phyloP scores from a whole-genome alignment of 441 rosid species.

The Dalechampia spathulata region DNA sequence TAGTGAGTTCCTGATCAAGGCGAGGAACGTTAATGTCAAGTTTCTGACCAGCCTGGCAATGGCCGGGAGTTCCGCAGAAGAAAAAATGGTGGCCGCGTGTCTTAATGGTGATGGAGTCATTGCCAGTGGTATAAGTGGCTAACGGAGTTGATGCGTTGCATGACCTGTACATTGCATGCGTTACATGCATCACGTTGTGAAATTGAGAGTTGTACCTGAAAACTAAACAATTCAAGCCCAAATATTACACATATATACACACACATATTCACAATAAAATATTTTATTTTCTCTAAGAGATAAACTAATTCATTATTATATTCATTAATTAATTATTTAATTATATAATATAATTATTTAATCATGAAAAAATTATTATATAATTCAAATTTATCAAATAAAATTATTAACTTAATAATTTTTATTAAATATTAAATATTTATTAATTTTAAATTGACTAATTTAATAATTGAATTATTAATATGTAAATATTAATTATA shows the following conservation, averaged over 20 bases:
- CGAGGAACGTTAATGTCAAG: slow-evolving; percentile 76
- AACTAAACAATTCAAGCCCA: neutral
- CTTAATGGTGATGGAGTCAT: slow-evolving; percentile 67
- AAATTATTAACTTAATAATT: too few species aligned
- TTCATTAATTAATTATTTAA: too few species aligned
- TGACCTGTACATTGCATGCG: slow-evolving; percentile 59
- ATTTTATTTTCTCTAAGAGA: too few species aligned
- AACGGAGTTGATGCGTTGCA: slow-evolving; percentile 70
- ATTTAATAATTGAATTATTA: too few species aligned
- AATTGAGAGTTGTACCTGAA: slow-evolving; percentile 59
- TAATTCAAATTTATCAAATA: too few species aligned
- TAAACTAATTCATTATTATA: too few species aligned
- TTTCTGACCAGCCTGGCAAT: slow-evolving; percentile 80
- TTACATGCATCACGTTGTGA: slow-evolving; percentile 86
- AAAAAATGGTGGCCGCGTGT: slow-evolving; percentile 77
- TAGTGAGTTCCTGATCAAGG: neutral
- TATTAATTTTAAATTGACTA: too few species aligned
- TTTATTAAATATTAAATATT: too few species aligned
- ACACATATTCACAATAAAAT: too few species aligned
- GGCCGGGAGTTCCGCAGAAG: slow-evolving; percentile 86
- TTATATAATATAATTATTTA: too few species aligned
- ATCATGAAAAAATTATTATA: too few species aligned
- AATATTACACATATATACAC: neutral
- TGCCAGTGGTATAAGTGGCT: slow-evolving; percentile 75
- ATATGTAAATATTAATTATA: too few species aligned